Conservation (phyloP, 352 stramenopile species). For the Detonula confervacea region DNA sequence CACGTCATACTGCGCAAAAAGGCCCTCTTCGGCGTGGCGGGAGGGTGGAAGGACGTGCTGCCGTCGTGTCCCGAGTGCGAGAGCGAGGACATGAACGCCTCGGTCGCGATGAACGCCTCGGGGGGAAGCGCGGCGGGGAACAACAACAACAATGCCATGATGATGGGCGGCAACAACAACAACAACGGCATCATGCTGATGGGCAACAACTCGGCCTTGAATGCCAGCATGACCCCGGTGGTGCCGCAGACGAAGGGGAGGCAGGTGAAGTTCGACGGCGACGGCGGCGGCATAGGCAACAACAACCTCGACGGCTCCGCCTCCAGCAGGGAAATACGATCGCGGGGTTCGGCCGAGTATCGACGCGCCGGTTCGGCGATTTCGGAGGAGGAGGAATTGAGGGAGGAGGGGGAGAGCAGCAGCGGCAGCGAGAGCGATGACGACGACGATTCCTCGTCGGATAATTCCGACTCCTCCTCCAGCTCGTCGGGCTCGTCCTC, state of each 20-base stretch:
- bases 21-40: slow-evolving; percentile 41
- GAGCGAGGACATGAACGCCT: slow-evolving; percentile 19
- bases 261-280: background rate
- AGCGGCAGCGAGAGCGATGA: background rate
- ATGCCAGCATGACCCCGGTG: no score
- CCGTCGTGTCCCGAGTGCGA: slow-evolving; percentile 48
- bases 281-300: no score
- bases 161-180: no score
- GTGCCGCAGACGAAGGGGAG: background rate
- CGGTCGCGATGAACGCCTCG: background rate
- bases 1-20: slow-evolving; percentile 55
- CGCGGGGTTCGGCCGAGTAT: background rate
- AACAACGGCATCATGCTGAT: no score
- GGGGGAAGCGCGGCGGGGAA: background rate
- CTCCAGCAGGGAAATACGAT: background rate
- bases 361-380: background rate
- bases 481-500: slow-evolving; percentile 17
- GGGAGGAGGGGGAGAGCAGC: background rate
- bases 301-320: no score
- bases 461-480: background rate
- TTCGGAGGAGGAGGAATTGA: slow-evolving; percentile 4
- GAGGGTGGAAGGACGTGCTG: slow-evolving; percentile 50
- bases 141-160: background rate
- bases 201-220: no score
- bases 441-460: background rate